A percentile compares a stretch with the other conserved stretches of the same genome.
Evolutionary conservation across 768 basidiomycete species (phyloP).

Genomic region (Udeniomyces megalosporus): DNA sequence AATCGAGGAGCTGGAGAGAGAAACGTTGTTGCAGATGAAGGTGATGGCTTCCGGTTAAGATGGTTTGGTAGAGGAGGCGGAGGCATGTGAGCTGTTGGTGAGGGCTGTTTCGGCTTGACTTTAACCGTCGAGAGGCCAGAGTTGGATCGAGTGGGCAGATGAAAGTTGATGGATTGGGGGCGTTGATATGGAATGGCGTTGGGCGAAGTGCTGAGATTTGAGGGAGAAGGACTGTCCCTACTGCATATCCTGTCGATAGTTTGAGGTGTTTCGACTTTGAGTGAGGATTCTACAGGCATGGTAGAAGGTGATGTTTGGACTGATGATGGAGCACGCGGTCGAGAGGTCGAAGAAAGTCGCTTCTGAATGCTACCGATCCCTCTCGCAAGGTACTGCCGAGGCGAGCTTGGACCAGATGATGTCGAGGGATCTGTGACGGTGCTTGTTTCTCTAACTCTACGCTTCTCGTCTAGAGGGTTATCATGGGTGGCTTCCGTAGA

Average conservation of each 20-base stretch:
- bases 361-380: conserved; percentile 3
- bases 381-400: conserved; percentile 2
- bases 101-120: background rate
- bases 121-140: background rate
- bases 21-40: background rate
- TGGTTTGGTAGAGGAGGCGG: background rate
- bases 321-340: background rate
- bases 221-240: background rate
- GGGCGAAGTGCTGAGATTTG: background rate
- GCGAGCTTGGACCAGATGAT: background rate
- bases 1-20: background rate
- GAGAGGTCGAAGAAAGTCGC: background rate
- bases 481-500: too few species aligned
- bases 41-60: background rate
- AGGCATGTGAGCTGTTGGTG: background rate
- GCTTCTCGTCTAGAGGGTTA: too few species aligned
- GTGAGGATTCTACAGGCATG: background rate
- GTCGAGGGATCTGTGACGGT: too few species aligned
- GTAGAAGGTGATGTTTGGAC: background rate
- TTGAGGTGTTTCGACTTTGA: background rate
- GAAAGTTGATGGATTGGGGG: background rate
- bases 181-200: background rate
- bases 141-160: conserved; percentile 4
- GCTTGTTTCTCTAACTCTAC: too few species aligned
- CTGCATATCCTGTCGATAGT: too few species aligned